Percentiles rank a stretch among this genome's conserved stretches.
These are phyloP conservation scores for Populus hybrid DNA, from an alignment of 441 rosid species.

Conservation along the genomic window DNA sequence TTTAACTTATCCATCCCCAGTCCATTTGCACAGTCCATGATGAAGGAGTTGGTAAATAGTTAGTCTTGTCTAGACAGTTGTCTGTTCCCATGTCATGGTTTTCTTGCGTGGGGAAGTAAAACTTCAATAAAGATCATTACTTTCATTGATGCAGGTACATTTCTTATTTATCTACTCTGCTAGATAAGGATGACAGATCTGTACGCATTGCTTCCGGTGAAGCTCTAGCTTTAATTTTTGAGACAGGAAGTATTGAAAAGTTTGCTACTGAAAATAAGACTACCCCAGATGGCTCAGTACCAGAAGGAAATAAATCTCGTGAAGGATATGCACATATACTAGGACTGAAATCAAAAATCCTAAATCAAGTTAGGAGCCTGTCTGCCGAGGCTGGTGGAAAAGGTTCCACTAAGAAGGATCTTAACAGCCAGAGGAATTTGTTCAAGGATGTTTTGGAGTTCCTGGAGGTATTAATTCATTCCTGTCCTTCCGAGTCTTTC, in stretches of 20 bases:
- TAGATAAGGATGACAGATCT: conserved; percentile 84
- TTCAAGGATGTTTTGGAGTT: conserved; percentile 77
- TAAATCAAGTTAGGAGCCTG: conserved; percentile 71
- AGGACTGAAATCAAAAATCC: conserved; percentile 63
- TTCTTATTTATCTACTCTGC: conserved; percentile 62
- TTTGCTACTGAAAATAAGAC: conserved; percentile 46
- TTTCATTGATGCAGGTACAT: conserved; percentile 55
- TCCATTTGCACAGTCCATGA: not conserved
- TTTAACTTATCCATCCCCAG: not conserved
- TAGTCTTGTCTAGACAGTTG: not conserved
- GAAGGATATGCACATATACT: conserved; percentile 48
- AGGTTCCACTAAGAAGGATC: conserved; percentile 93
- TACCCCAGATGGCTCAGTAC: conserved; percentile 37
- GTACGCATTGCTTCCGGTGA: conserved; percentile 96
- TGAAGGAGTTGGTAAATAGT: not conserved
- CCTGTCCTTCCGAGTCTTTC: not conserved
- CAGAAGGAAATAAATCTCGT: conserved; percentile 50
- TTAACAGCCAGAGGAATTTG: conserved; percentile 72
- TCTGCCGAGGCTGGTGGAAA: conserved; percentile 92
- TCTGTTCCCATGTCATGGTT: not conserved
- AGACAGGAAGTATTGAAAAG: conserved; percentile 66
- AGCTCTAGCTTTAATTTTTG: conserved; percentile 82
- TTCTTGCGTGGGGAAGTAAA: not conserved
- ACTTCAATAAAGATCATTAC: conserved; percentile 6
- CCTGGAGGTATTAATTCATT: conserved; percentile 63